Conservation (phyloP, 768 basidiomycete genomes). For the Leccinum fibrillosum region DNA sequence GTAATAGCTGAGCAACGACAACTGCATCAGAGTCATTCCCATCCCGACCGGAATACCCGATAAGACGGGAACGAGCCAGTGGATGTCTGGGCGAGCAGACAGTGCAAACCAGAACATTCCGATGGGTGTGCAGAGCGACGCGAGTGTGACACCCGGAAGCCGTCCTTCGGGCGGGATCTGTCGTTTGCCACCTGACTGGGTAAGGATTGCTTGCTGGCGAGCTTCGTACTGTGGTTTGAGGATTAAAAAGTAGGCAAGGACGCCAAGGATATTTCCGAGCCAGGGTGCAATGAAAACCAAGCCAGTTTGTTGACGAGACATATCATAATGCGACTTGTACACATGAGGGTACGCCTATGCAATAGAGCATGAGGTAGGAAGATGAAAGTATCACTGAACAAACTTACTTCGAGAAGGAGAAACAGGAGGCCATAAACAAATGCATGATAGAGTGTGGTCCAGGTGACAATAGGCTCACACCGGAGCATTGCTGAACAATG, state of each 20-base stretch:
- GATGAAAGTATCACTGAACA: not conserved
- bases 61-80: constrained; percentile 20
- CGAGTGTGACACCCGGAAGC: constrained; percentile 18
- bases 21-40: constrained; percentile 25
- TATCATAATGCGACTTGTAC: constrained; percentile 18
- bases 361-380: not conserved
- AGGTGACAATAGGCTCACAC: constrained; percentile 22
- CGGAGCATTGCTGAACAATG: constrained; percentile 15
- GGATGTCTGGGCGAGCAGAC: constrained; percentile 19
- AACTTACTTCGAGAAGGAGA: constrained; percentile 22
- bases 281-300: constrained; percentile 24
- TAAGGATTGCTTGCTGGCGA: constrained; percentile 9
- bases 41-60: constrained; percentile 27
- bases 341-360: constrained; percentile 20
- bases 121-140: constrained; percentile 19
- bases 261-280: constrained; percentile 23
- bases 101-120: constrained; percentile 29
- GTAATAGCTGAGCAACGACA: constrained; percentile 25
- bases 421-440: constrained; percentile 26
- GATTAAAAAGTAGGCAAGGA: constrained; percentile 18
- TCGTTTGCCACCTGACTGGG: constrained; percentile 15
- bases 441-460: constrained; percentile 24
- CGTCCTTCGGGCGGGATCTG: constrained; percentile 20
- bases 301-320: constrained; percentile 19
- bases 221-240: constrained; percentile 25